Evolutionary conservation across 441 rosid genomes (phyloP).

Genomic region (Sinapis alba): DNA sequence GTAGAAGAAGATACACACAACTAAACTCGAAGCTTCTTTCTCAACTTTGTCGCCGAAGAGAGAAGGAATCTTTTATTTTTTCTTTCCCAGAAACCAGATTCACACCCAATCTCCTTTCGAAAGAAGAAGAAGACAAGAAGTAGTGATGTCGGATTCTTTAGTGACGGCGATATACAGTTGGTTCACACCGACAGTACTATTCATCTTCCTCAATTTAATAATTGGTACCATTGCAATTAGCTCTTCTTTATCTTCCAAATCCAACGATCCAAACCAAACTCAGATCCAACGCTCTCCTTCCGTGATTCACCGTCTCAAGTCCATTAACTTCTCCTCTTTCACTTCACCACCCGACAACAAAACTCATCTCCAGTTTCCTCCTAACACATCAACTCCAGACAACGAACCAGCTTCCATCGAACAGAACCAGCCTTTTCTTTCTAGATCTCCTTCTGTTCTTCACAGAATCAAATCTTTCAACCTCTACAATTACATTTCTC

Average conservation of each 20-base stretch:
- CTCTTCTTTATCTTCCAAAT: constrained; percentile 52
- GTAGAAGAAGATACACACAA: not conserved
- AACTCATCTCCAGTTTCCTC: constrained; percentile 32
- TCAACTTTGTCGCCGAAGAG: not conserved
- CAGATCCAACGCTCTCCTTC: constrained; percentile 71
- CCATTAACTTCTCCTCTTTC: constrained; percentile 53
- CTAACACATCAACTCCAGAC: constrained; percentile 22
- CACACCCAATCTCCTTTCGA: not conserved
- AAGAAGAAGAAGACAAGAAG: not conserved
- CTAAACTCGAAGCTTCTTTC: not conserved
- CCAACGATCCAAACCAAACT: constrained; percentile 35
- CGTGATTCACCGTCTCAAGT: constrained; percentile 63
- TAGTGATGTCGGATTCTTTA: constrained; percentile 56
- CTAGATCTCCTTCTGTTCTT: constrained; percentile 72
- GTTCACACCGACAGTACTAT: constrained; percentile 83
- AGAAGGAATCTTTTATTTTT: not conserved
- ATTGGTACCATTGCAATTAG: constrained; percentile 71
- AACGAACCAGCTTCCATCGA: constrained; percentile 35
- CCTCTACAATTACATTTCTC: constrained; percentile 55
- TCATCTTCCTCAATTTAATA: constrained; percentile 76
- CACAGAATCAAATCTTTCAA: constrained; percentile 67
- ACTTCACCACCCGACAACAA: constrained; percentile 50
- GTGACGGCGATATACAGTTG: constrained; percentile 79
- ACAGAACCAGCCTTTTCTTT: constrained; percentile 36
- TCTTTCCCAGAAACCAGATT: not conserved